Base-by-base conservation (phyloP, 2,329 filamentous ascomycete genomes). In the Trichoderma asperellum region DNA sequence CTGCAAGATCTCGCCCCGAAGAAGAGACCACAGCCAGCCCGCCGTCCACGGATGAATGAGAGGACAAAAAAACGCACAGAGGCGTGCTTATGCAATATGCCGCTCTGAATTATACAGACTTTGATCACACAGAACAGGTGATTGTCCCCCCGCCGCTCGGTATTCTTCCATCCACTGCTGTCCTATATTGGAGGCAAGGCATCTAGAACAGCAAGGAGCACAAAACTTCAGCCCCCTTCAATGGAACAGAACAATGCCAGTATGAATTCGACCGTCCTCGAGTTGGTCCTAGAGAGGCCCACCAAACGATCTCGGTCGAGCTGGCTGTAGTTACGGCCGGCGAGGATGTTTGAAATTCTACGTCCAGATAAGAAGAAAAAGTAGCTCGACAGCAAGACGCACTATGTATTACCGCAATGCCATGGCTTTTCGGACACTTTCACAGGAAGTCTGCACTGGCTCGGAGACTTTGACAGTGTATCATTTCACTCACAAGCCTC, bases 1-100 rank as follows among this genome's bases (percentile, higher is more conserved):
- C 62, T 66, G 62, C 62, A 58, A 66, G 53, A 57, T 57, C 52
- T 34, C 62, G 52, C 37, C 18, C 12, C 8, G 24, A 43, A 37
- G 16, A n/a, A 47, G 24, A 60, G 40, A 5, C 35, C 35, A 16
- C 35, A 43, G 61, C 34, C 14, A 43, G 8, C 10, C 62, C 18
- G 4, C 14, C 29, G 12, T 53, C 49, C 3, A 21, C 53, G 37
- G 52, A 14, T 8, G 27, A 21, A 27, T 24, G 1, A 49, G n/a
- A 49, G 37, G 35, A 34, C n/a, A 18, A n/a, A n/a, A 35, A 27
- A 21, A 32, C 37, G 35, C 34, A 43, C 37, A 57, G 16, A 57
- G 53, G 35, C n/a, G 37, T 40, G 47, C 12, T 29, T 27, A 32
- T 57, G 52, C 62, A 35, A 21, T 47, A 66, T 16, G n/a, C 21